Percentiles rank a stretch among this genome's conserved stretches.
These are phyloP conservation scores for Penicillium macrosclerotiorum DNA, from an alignment of 495 filamentous ascomycete species.

Conservation along the genomic window DNA sequence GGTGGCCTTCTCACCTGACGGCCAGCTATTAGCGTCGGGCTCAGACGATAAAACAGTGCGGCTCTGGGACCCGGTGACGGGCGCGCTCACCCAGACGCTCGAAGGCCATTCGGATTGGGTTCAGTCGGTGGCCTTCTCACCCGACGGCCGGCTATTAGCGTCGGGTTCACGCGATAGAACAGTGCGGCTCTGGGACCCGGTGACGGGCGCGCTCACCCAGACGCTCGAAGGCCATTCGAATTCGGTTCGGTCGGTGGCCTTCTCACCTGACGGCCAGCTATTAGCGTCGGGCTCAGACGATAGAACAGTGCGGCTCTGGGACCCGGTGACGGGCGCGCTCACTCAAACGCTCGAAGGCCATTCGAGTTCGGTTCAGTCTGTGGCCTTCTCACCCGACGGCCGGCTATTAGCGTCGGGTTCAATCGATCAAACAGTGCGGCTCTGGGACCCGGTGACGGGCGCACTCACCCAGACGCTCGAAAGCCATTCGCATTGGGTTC, in stretches of 20 bases:
- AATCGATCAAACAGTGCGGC: constrained; percentile 15
- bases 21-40: constrained; percentile 8
- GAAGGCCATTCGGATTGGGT: constrained; percentile 15
- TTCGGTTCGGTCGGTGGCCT: not conserved
- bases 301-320: not conserved
- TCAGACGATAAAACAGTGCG: constrained; percentile 1
- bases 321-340: not conserved
- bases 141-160: constrained; percentile 13
- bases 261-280: not conserved
- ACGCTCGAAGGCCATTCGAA: not conserved
- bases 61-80: constrained; percentile 1
- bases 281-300: not conserved
- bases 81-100: not conserved
- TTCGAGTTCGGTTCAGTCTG: constrained; percentile 3
- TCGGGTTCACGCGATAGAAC: constrained; percentile 14
- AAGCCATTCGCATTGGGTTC: constrained; percentile 5
- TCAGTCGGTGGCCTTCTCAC: constrained; percentile 20
- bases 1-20: constrained; percentile 5
- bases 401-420: constrained; percentile 14
- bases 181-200: constrained; percentile 29
- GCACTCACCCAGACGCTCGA: constrained; percentile 19
- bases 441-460: constrained; percentile 31
- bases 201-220: not conserved
- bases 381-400: constrained; percentile 24
- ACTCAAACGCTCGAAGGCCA: too few species aligned